Evolutionary conservation across 2,329 filamentous ascomycete genomes (phyloP).

Genomic region (Didymella pinodella): DNA sequence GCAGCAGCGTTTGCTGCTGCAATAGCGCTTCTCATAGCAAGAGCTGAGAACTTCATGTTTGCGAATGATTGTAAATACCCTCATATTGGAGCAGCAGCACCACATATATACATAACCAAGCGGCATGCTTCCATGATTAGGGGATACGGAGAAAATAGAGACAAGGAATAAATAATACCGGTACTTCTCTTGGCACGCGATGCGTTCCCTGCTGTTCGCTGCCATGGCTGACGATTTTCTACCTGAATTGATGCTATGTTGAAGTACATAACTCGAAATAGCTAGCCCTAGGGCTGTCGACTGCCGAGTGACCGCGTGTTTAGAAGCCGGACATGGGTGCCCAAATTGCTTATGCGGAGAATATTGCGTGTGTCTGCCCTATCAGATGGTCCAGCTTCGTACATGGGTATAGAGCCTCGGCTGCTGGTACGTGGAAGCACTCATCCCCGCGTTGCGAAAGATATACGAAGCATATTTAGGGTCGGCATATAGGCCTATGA

Average conservation of each 20-base stretch:
- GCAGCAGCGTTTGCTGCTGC: constrained; percentile 28
- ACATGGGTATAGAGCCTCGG: neutral
- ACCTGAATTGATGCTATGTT: neutral
- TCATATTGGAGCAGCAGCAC: neutral
- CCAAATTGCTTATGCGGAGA: constrained; percentile 16
- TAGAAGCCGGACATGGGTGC: constrained; percentile 6
- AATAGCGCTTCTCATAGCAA: constrained; percentile 29
- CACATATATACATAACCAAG: neutral
- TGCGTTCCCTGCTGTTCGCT: neutral
- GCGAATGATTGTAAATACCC: neutral
- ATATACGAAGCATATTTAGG: constrained; percentile 1
- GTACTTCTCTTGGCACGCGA: neutral
- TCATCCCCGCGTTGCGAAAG: constrained; percentile 1
- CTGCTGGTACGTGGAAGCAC: constrained; percentile 20
- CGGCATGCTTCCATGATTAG: too few species aligned
- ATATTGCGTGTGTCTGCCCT: constrained; percentile 10
- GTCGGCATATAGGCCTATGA: neutral
- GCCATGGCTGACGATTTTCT: neutral
- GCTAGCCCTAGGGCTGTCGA: neutral
- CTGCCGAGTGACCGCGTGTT: neutral
- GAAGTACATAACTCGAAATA: neutral
- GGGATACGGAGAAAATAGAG: constrained; percentile 12
- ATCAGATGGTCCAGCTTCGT: constrained; percentile 8
- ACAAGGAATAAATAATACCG: constrained; percentile 5
- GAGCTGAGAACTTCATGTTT: constrained; percentile 34